phyloP scores from a whole-genome alignment of 2,329 filamentous ascomycete species.

The Cordyceps tenuipes region DNA sequence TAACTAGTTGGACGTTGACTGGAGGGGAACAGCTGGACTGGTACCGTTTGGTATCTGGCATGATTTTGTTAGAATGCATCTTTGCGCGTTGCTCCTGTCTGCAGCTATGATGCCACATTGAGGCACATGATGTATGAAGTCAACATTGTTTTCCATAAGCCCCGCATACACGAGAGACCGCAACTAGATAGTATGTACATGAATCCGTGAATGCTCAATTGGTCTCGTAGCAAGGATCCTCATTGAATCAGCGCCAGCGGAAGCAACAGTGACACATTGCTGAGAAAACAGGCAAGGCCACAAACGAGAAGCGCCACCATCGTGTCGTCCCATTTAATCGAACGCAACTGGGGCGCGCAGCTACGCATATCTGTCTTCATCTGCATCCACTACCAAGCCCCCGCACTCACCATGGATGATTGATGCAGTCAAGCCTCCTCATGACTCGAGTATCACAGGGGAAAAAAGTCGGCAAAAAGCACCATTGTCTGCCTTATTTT shows the following conservation, averaged over 20 bases:
- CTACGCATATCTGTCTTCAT: neutral
- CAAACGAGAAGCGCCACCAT: constrained; percentile 1
- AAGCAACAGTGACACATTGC: neutral
- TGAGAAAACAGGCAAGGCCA: neutral
- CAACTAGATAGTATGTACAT: neutral
- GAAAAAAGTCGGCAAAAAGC: too few relatives aligned
- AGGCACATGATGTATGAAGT: too few relatives aligned
- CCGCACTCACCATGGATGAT: neutral
- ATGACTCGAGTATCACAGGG: too few relatives aligned
- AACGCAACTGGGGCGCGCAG: neutral
- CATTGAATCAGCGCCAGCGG: neutral
- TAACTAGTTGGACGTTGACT: neutral
- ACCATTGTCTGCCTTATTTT: too few relatives aligned
- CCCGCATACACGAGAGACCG: neutral
- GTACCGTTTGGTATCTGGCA: neutral
- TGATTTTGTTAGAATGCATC: neutral
- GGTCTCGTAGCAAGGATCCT: neutral
- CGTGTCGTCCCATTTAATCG: neutral
- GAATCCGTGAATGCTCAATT: neutral
- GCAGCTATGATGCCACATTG: too few relatives aligned
- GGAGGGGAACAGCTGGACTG: too few relatives aligned
- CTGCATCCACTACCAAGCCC: neutral
- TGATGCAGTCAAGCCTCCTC: neutral
- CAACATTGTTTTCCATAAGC: neutral
- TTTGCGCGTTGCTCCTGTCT: too few relatives aligned